These are phyloP conservation scores for Xylaria longipes DNA, from an alignment of 495 filamentous ascomycete species.

Conservation along the genomic window DNA sequence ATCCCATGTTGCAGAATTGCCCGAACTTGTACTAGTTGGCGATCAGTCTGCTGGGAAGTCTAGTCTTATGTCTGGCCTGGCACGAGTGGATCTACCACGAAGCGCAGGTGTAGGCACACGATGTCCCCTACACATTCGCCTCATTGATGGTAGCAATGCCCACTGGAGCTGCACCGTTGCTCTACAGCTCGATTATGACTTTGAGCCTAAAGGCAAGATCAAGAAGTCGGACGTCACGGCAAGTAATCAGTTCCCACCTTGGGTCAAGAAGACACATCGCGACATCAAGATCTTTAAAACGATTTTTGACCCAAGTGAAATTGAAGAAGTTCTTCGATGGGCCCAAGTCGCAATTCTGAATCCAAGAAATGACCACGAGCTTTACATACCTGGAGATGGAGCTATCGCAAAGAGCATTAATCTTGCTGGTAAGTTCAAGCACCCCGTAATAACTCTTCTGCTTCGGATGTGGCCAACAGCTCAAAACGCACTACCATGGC, in stretches of 20 bases:
- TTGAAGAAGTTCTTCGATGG: conserved; percentile 65
- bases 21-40: conserved; percentile 79
- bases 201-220: conserved; percentile 40
- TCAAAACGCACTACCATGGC: neutral
- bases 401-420: conserved; percentile 31
- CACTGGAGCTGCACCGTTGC: conserved; percentile 65
- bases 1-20: conserved; percentile 65
- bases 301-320: conserved; percentile 49
- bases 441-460: neutral
- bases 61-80: conserved; percentile 79
- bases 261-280: conserved; percentile 42
- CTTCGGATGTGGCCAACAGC: neutral
- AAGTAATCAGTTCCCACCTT: conserved; percentile 53
- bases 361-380: conserved; percentile 50
- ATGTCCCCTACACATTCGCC: conserved; percentile 80
- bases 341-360: conserved; percentile 79
- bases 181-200: conserved; percentile 64
- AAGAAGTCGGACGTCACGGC: conserved; percentile 48
- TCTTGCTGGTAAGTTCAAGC: conserved; percentile 35
- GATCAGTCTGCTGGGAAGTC: conserved; percentile 84
- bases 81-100: conserved; percentile 76
- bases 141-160: conserved; percentile 54
- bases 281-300: conserved; percentile 51
- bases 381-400: conserved; percentile 59
- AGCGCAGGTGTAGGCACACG: conserved; percentile 74